Conservation (phyloP, 306 rosid genomes). For the Prunus dulcis region DNA sequence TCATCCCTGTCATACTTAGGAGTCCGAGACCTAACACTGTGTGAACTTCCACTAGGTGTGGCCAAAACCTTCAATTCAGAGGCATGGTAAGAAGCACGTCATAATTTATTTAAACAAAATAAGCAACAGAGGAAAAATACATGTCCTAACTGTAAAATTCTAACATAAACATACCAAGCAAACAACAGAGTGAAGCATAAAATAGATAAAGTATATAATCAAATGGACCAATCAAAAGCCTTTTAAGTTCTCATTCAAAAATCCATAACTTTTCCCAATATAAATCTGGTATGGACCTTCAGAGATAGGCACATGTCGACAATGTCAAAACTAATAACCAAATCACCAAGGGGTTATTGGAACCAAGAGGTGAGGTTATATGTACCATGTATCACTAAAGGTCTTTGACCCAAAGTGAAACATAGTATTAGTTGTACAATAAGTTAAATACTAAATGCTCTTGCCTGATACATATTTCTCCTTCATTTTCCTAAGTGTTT, state of each 20-base stretch:
- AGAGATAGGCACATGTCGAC: too few relatives aligned
- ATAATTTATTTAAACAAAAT: slow-evolving; percentile 10
- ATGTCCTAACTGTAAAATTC: neutral
- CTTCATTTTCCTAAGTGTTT: neutral
- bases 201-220: neutral
- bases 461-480: neutral
- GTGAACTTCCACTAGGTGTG: slow-evolving; percentile 37
- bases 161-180: neutral
- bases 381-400: neutral
- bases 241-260: neutral
- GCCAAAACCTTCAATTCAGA: slow-evolving; percentile 48
- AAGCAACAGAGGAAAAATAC: neutral
- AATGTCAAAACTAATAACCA: neutral
- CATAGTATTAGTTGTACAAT: neutral
- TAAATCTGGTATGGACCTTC: neutral
- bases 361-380: neutral
- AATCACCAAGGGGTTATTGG: neutral
- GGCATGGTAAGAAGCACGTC: slow-evolving; percentile 17
- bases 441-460: neutral
- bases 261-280: neutral
- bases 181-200: neutral
- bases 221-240: slow-evolving; percentile 8
- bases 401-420: neutral
- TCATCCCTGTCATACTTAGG: slow-evolving; percentile 55
- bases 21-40: slow-evolving; percentile 29